These are phyloP conservation scores for Boletus semigastroideus DNA, from an alignment of 1,284 basidiomycete species.

Conservation along the genomic window DNA sequence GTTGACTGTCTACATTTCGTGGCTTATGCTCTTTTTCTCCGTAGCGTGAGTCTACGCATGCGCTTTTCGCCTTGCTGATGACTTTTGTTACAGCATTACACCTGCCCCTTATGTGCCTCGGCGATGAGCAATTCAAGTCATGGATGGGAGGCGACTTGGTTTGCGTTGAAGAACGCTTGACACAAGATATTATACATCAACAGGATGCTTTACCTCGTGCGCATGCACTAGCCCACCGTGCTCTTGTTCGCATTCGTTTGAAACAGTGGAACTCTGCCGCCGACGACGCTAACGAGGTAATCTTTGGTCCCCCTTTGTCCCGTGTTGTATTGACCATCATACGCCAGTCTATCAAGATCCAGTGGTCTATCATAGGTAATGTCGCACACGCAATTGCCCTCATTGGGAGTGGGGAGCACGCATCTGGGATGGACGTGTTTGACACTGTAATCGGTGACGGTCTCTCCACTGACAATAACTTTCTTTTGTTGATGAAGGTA, in stretches of 20 bases:
- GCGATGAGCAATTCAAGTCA: background rate
- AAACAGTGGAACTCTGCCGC: background rate
- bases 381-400: background rate
- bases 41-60: no score
- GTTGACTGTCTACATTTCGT: background rate
- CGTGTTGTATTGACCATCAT: background rate
- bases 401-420: background rate
- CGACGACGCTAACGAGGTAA: constrained; percentile 1
- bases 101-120: background rate
- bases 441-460: constrained; percentile 4
- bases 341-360: constrained; percentile 1
- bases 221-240: background rate
- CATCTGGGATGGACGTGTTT: background rate
- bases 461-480: background rate
- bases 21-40: no score
- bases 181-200: background rate
- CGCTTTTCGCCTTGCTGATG: no score
- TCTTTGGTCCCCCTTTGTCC: background rate
- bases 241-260: background rate
- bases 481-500: constrained; percentile 10
- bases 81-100: background rate
- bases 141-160: background rate
- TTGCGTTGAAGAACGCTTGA: background rate
- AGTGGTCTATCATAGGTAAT: background rate
- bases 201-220: background rate